Base-by-base conservation (phyloP, 2,329 filamentous ascomycete species). In the Scedosporium aurantiacum region DNA sequence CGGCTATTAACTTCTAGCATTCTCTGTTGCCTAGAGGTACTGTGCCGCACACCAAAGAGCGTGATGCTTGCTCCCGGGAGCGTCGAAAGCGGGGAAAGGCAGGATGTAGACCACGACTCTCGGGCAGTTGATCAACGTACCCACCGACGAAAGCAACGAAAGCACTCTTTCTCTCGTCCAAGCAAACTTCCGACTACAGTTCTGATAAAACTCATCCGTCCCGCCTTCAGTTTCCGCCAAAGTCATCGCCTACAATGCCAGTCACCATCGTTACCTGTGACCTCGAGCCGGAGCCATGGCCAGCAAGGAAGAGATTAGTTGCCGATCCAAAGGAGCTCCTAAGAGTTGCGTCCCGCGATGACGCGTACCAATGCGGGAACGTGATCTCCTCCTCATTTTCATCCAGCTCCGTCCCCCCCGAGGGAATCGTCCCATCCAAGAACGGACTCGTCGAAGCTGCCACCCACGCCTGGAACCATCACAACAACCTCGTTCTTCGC, bases 401-500 rank as follows among this genome's bases (percentile, higher is more conserved):
- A 16, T 16, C 14, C 43, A 45, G 12, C 16, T n/a, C 16, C 16
- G 10, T 8, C 10, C 16, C 14, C 14, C 43, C 43, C 4, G 43
- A 45, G 12, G 43, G 43, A 45, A n/a, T 45, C 18, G 12, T 45
- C 16, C 43, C 43, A 45, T 45, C 14, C 18, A 21, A 16, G 18
- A 77, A 78, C 58, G 74, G 75, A 12, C 71, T 79, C 41, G 70
- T 79, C 8, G 64, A 70, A 43, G 68, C 71, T 0, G 70, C 66
- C 16, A 67, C 72, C 25, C 56, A 70, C n/a, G 77, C 77, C 1
- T 79, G 79, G 63, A 74, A 67, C 63, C 10, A 68, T 1, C 76
- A 80, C 61, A 74, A 77, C 60, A 73, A 80, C 62, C 72, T 82
- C 0, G 67, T 66, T 1, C 68, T 82, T 56, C 75, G 79, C 1